Conservation (phyloP, 371 early-diverging fungal genomes). For the Apophysomyces sp. region DNA sequence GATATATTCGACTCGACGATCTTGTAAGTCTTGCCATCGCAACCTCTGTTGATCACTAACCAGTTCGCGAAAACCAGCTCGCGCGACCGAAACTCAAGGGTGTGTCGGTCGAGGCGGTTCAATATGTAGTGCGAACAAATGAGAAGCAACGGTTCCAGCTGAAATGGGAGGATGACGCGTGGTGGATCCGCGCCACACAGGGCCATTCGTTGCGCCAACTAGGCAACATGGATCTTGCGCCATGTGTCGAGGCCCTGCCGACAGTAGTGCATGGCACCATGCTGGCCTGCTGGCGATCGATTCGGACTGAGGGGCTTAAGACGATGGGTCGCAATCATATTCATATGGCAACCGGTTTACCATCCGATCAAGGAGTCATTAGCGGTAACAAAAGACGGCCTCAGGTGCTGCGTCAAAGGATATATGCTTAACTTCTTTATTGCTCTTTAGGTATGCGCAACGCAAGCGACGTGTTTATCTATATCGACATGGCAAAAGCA, state of each 20-base stretch:
- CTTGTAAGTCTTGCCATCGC: conserved; percentile 38
- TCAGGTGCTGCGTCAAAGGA: too few relatives aligned
- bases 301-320: conserved; percentile 65
- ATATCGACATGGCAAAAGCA: conserved; percentile 70
- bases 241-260: not conserved
- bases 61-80: conserved; percentile 39
- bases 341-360: conserved; percentile 79
- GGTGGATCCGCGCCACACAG: conserved; percentile 83
- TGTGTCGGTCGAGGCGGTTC: conserved; percentile 53
- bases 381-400: too few relatives aligned
- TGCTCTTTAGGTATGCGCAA: conserved; percentile 58
- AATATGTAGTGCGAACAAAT: conserved; percentile 65
- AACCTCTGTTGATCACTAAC: too few relatives aligned
- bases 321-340: conserved; percentile 88
- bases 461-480: conserved; percentile 68
- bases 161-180: conserved; percentile 28
- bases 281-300: conserved; percentile 53
- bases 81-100: conserved; percentile 52
- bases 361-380: conserved; percentile 65
- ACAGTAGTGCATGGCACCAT: conserved; percentile 71
- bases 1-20: conserved; percentile 66
- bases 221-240: conserved; percentile 51
- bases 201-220: conserved; percentile 69
- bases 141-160: conserved; percentile 82
- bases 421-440: too few relatives aligned